Evolutionary conservation across 2,329 filamentous ascomycete species (phyloP), one percentile per base, ranked within the genome.

Genomic region (Colletotrichum endophyticum): DNA sequence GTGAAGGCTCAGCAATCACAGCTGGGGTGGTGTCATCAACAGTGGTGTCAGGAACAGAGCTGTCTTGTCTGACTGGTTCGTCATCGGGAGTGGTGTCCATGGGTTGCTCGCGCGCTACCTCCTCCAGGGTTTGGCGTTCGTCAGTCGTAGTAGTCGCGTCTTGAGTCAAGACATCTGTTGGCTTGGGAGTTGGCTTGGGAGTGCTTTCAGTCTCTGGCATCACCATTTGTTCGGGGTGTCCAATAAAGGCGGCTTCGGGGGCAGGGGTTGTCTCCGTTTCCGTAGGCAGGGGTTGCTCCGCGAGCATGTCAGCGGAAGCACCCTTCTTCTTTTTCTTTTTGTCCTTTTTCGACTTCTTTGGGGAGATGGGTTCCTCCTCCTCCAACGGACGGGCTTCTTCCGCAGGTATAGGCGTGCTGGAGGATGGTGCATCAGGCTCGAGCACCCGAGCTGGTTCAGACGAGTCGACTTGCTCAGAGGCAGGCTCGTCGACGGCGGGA

Each of bases 291-390:
- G 27, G 59, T 34, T 63, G 59, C 32, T 63, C 59, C 6, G 34
- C 59, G 22, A 25, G 28, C 11, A 22, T 28, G n/a, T 63, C 59
- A 15, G 16, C 59, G 32, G 59, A 36, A 34, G 16, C 16, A 28
- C n/a, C 59, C 59, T 63, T 63, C 9, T 63, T 63, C n/a, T 36
- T 63, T 22, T 63, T 63, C 30, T 63, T 63, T 13, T 63, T 63
- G 32, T 63, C 81, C 77, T 81, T 82, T 72, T 83, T 79, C 72
- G 81, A 79, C 70, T 77, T 78, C 72, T 80, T 81, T 49, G 77
- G 79, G 13, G 27, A 30, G 22, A 25, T 6, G 13, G 66, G 32
- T n/a, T 59, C 36, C 16, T 69, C 36, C 22, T 69, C 53, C 12
- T 69, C 49, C 32, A 49, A 27, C 16, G 30, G 59, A 53, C n/a